Evolutionary conservation across 306 rosid genomes (phyloP).

Genomic region (Castanea mollissima): DNA sequence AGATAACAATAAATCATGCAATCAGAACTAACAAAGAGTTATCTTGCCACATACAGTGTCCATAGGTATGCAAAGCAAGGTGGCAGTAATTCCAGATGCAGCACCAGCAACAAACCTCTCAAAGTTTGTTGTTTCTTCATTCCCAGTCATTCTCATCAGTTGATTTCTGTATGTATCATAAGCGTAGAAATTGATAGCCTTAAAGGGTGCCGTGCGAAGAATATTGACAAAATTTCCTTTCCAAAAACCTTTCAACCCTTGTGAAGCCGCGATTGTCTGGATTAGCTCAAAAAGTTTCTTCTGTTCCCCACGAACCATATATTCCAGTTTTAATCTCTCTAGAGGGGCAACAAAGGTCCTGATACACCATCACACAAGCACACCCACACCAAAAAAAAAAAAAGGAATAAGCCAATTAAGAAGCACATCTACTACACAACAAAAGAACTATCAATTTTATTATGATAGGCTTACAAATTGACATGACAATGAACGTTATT

Average conservation of each 20-base stretch:
- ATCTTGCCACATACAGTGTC: slow-evolving; percentile 69
- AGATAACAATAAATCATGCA: not conserved
- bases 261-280: slow-evolving; percentile 60
- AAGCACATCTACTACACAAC: not conserved
- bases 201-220: slow-evolving; percentile 95
- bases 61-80: slow-evolving; percentile 82
- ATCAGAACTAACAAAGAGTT: not conserved
- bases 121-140: slow-evolving; percentile 74
- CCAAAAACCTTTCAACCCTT: slow-evolving; percentile 97
- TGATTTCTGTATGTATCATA: slow-evolving; percentile 91
- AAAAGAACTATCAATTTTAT: not conserved
- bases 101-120: slow-evolving; percentile 99
- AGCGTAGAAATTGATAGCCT: slow-evolving; percentile 88
- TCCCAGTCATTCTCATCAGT: slow-evolving; percentile 65
- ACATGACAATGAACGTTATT: no score
- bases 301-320: slow-evolving; percentile 84
- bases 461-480: no score
- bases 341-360: slow-evolving; percentile 98
- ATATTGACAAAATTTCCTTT: slow-evolving; percentile 85
- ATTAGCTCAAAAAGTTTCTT: slow-evolving; percentile 63
- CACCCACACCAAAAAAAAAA: not conserved
- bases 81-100: slow-evolving; percentile 90
- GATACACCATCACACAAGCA: slow-evolving; percentile 10
- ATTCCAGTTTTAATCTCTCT: slow-evolving; percentile 96
- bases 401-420: not conserved